phyloP scores from a whole-genome alignment of 129 eudicot species.

The Lactuca saligna region DNA sequence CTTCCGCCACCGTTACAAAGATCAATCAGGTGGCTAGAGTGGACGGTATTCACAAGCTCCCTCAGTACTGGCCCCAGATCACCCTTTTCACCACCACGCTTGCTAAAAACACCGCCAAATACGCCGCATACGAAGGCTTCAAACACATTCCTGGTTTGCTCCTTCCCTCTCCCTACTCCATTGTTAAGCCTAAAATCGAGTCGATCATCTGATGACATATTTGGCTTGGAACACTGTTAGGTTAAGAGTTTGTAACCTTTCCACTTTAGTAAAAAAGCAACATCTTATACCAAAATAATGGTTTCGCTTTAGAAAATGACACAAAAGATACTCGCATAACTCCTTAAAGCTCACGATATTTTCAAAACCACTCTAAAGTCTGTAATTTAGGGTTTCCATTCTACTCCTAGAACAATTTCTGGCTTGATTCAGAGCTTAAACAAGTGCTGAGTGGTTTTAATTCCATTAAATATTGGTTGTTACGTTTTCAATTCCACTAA shows the following conservation, averaged over 20 bases:
- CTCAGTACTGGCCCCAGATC: constrained; percentile 15
- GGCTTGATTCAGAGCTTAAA: background rate
- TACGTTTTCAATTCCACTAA: background rate
- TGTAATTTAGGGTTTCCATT: background rate
- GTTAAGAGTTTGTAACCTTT: background rate
- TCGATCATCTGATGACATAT: background rate
- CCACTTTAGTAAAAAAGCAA: too few species aligned
- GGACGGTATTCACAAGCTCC: constrained; percentile 16
- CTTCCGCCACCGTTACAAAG: constrained; percentile 18
- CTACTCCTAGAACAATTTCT: background rate
- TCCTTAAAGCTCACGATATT: background rate
- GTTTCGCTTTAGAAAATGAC: background rate
- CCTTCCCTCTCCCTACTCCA: background rate
- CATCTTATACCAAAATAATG: background rate
- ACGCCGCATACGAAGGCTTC: constrained; percentile 24
- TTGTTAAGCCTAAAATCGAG: background rate
- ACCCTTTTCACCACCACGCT: constrained; percentile 10
- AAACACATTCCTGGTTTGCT: constrained; percentile 28
- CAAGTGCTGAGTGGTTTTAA: too few species aligned
- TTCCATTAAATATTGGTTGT: background rate
- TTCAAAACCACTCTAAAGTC: background rate
- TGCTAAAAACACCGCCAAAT: constrained; percentile 16
- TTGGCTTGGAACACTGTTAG: constrained; percentile 1
- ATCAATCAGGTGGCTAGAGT: constrained; percentile 18
- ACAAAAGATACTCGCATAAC: background rate